A percentile compares a stretch with the other conserved stretches of the same genome.
Conservation (phyloP, 345 rosid genomes). For the Eutrema heterophyllum region DNA sequence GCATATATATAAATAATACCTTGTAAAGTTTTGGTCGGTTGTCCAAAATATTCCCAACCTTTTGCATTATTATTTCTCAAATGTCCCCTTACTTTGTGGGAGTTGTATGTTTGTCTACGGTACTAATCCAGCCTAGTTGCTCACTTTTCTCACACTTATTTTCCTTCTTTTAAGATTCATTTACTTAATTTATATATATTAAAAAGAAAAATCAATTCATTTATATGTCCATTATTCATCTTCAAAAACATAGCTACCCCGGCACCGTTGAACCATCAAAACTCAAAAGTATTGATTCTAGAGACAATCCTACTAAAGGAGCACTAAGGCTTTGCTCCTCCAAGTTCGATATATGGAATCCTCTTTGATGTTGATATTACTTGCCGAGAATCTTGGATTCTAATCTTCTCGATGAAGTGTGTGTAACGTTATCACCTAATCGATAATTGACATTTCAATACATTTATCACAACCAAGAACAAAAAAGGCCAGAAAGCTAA, state of each 20-base stretch:
- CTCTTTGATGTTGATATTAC: not conserved
- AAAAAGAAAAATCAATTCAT: no score
- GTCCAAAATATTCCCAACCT: constrained; percentile 25
- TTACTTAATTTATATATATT: not conserved
- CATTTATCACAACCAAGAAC: no score
- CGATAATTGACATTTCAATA: no score
- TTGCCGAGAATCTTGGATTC: not conserved
- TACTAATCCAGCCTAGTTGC: not conserved
- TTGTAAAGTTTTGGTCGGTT: constrained; percentile 20
- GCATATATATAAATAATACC: not conserved
- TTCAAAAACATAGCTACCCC: not conserved
- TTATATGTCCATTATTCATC: no score
- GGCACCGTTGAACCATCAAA: not conserved
- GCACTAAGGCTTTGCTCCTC: not conserved
- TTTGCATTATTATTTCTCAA: constrained; percentile 1
- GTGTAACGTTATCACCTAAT: no score
- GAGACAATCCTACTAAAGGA: not conserved
- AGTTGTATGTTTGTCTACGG: constrained; percentile 5
- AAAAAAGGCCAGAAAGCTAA: no score
- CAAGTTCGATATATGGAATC: not conserved
- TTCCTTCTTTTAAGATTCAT: not conserved
- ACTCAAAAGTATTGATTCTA: not conserved
- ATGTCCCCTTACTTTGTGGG: constrained; percentile 27
- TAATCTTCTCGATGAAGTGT: not conserved
- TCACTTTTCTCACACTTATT: not conserved